Conservation (phyloP, 257 asterid species). For the Salvia rosmarinus region DNA sequence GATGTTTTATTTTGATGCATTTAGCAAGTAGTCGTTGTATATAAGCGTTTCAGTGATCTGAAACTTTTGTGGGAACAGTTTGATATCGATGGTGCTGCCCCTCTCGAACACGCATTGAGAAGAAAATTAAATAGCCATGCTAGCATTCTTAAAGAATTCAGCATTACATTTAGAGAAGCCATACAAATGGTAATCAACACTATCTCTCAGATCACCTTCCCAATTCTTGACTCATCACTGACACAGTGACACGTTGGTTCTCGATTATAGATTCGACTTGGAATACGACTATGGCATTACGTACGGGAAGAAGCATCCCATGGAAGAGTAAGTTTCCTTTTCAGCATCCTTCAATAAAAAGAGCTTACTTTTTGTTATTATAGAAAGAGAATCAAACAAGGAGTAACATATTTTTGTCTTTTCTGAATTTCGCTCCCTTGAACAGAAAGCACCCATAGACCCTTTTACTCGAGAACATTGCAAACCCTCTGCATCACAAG, state of each 20-base stretch:
- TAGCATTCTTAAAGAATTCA: conserved; percentile 89
- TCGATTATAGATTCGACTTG: conserved; percentile 76
- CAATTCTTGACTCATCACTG: conserved; percentile 29
- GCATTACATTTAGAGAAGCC: conserved; percentile 88
- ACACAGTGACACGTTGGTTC: conserved; percentile 26
- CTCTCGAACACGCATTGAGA: conserved; percentile 97
- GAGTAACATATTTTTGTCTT: neutral
- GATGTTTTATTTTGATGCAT: neutral
- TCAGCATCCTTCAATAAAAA: conserved; percentile 1
- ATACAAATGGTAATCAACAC: conserved; percentile 72
- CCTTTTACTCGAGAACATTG: conserved; percentile 89
- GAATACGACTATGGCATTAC: conserved; percentile 87
- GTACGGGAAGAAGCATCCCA: conserved; percentile 96
- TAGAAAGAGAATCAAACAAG: neutral
- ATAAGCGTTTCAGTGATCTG: conserved; percentile 18
- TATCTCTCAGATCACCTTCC: neutral
- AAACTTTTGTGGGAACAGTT: conserved; percentile 54
- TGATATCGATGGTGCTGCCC: conserved; percentile 84
- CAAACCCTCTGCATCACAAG: conserved; percentile 95
- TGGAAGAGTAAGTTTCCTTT: conserved; percentile 72
- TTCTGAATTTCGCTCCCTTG: conserved; percentile 4
- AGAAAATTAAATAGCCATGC: conserved; percentile 84
- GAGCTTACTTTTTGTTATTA: neutral
- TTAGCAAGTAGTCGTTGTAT: neutral
- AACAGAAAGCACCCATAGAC: conserved; percentile 97